These are phyloP conservation scores for Paramarasmius palmivorus DNA, from an alignment of 1,284 basidiomycete genomes.

Conservation along the genomic window DNA sequence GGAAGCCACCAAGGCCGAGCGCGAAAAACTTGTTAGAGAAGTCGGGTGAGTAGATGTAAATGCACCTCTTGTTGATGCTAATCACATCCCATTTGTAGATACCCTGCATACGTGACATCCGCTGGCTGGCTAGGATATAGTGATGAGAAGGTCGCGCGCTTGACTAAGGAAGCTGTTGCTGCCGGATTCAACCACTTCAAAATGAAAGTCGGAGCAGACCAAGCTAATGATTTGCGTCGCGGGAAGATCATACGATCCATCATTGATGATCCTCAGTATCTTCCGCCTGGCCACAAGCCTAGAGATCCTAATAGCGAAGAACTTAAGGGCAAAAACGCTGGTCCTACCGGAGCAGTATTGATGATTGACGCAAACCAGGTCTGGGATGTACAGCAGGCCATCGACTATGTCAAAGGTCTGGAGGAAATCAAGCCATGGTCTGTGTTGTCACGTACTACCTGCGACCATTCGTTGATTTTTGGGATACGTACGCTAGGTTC, in stretches of 20 bases:
- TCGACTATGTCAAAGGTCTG: constrained; percentile 87
- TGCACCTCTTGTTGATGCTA: constrained; percentile 65
- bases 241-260: constrained; percentile 88
- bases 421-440: constrained; percentile 89
- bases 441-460: constrained; percentile 15
- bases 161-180: constrained; percentile 84
- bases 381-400: constrained; percentile 92
- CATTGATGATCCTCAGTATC: constrained; percentile 86
- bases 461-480: background rate
- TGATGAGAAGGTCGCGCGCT: constrained; percentile 86
- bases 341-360: constrained; percentile 88
- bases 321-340: constrained; percentile 86
- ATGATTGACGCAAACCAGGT: constrained; percentile 99
- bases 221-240: constrained; percentile 82
- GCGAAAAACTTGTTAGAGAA: constrained; percentile 73
- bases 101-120: background rate
- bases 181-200: constrained; percentile 96
- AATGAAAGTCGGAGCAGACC: constrained; percentile 92
- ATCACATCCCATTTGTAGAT: background rate
- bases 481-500: constrained; percentile 55
- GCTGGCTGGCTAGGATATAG: constrained; percentile 57
- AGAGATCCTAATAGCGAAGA: constrained; percentile 68
- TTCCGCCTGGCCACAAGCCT: constrained; percentile 54
- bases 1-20: constrained; percentile 74
- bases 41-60: constrained; percentile 73